These are phyloP conservation scores for Kandelia obovata DNA, from an alignment of 345 rosid genomes.

Conservation along the genomic window DNA sequence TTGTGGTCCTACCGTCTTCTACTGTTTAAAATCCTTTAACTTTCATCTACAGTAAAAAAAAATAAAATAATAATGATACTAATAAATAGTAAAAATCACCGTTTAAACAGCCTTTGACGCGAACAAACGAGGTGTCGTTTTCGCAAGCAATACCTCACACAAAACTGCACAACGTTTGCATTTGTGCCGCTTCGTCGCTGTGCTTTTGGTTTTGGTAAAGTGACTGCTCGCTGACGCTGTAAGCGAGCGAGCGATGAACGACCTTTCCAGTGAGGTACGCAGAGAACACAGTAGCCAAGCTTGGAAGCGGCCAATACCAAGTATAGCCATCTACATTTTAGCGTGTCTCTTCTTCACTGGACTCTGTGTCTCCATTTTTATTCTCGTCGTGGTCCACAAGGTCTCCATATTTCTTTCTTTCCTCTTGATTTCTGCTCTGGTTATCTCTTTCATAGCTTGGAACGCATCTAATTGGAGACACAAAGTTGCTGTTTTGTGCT, in stretches of 20 bases:
- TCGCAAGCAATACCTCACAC: too few relatives aligned
- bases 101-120: too few relatives aligned
- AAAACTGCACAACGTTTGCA: too few relatives aligned
- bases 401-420: slow-evolving; percentile 37
- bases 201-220: not conserved
- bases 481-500: slow-evolving; percentile 30
- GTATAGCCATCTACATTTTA: slow-evolving; percentile 31
- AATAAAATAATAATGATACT: too few relatives aligned
- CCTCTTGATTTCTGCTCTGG: slow-evolving; percentile 29
- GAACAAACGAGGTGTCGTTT: too few relatives aligned
- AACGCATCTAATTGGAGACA: slow-evolving; percentile 29
- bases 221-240: not conserved
- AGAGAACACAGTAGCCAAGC: slow-evolving; percentile 28
- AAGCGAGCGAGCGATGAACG: slow-evolving; percentile 41
- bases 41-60: too few relatives aligned
- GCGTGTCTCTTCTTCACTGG: slow-evolving; percentile 32
- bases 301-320: slow-evolving; percentile 34
- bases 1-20: too few relatives aligned
- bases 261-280: slow-evolving; percentile 38
- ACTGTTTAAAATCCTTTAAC: too few relatives aligned
- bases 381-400: slow-evolving; percentile 44
- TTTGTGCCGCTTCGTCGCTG: too few relatives aligned
- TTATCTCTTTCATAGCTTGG: slow-evolving; percentile 41
- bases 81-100: too few relatives aligned
- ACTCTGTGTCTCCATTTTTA: slow-evolving; percentile 36